Evolutionary conservation across 2,329 filamentous ascomycete species (phyloP).

Genomic region (Scedosporium aurantiacum): DNA sequence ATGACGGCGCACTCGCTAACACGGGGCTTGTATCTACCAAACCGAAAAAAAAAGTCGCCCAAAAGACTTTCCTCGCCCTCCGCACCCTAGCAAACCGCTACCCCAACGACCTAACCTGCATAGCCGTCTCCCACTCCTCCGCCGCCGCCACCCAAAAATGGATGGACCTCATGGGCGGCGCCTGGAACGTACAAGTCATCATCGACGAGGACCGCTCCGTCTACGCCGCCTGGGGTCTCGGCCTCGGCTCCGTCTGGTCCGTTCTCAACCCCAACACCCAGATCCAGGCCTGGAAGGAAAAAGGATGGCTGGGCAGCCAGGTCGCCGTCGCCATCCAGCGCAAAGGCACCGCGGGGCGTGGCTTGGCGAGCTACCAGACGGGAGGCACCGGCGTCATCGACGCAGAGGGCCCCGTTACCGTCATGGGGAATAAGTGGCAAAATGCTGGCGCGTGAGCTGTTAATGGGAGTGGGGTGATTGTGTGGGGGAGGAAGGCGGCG

Average conservation of each 20-base stretch:
- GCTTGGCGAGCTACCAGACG: slow-evolving; percentile 7
- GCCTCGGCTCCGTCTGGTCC: slow-evolving; percentile 37
- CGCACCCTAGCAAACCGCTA: slow-evolving; percentile 43
- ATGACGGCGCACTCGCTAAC: not conserved
- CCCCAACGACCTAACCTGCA: slow-evolving; percentile 36
- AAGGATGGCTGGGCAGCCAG: slow-evolving; percentile 40
- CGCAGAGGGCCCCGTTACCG: slow-evolving; percentile 27
- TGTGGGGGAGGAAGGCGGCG: slow-evolving; percentile 37
- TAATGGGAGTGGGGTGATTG: slow-evolving; percentile 35
- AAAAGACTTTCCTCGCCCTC: slow-evolving; percentile 45
- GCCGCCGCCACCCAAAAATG: slow-evolving; percentile 43
- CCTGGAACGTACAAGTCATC: slow-evolving; percentile 44
- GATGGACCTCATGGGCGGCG: slow-evolving; percentile 45
- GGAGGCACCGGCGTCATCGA: slow-evolving; percentile 1
- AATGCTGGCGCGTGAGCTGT: slow-evolving; percentile 40
- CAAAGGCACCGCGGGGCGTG: slow-evolving; percentile 19
- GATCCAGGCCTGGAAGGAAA: slow-evolving; percentile 41
- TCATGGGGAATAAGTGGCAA: slow-evolving; percentile 47
- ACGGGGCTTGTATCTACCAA: not conserved
- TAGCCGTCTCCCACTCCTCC: slow-evolving; percentile 50
- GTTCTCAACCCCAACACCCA: slow-evolving; percentile 43
- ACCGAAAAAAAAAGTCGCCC: slow-evolving; percentile 35
- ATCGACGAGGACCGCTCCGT: slow-evolving; percentile 44
- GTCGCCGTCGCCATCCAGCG: slow-evolving; percentile 35
- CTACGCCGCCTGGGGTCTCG: slow-evolving; percentile 50